These are phyloP conservation scores for Chenopodium suecicum DNA, from an alignment of 148 eudicot genomes.

Conservation along the genomic window DNA sequence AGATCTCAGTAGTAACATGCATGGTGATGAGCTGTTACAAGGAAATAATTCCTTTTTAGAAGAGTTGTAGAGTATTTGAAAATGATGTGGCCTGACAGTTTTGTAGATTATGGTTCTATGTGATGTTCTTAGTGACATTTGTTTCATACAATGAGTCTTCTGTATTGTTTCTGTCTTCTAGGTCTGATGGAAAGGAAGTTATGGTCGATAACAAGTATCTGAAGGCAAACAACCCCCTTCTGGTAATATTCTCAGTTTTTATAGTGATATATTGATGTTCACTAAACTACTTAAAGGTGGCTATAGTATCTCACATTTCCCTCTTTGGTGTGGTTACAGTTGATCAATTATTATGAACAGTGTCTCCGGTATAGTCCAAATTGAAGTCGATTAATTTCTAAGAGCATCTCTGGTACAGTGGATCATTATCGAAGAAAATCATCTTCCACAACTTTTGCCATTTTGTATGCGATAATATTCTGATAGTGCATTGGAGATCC, in stretches of 20 bases:
- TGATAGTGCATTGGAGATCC: neutral
- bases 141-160: neutral
- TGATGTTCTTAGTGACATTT: neutral
- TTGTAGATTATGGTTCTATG: neutral
- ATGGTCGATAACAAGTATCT: constrained; percentile 81
- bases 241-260: constrained; percentile 49
- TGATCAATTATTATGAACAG: constrained; percentile 82
- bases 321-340: constrained; percentile 43
- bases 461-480: neutral
- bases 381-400: constrained; percentile 1
- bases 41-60: neutral
- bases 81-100: neutral
- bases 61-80: neutral
- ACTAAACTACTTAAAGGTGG: neutral
- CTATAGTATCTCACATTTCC: constrained; percentile 13
- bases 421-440: too few relatives aligned
- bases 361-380: constrained; percentile 42
- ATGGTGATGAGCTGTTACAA: neutral
- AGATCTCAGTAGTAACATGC: neutral
- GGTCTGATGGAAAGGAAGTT: constrained; percentile 88
- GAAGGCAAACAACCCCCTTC: constrained; percentile 71
- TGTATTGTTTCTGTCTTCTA: constrained; percentile 28
- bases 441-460: constrained; percentile 8
- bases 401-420: too few relatives aligned
- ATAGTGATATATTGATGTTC: neutral